These are phyloP conservation scores for Blastocystis sp. DNA, from an alignment of 352 stramenopile species.

Conservation along the genomic window DNA sequence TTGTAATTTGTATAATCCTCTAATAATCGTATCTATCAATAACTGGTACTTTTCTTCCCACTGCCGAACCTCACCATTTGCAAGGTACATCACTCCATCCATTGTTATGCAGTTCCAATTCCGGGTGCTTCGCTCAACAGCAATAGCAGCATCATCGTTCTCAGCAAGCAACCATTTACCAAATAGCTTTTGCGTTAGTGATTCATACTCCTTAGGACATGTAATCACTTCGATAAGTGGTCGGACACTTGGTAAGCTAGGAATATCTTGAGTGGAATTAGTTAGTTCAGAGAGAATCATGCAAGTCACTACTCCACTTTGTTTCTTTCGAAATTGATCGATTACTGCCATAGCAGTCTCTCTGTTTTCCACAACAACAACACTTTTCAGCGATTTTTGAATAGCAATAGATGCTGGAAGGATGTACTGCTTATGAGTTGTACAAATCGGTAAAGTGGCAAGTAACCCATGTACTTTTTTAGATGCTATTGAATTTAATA, in stretches of 20 bases:
- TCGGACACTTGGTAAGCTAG: not conserved
- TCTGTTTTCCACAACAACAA: not conserved
- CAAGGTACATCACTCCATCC: conserved; percentile 9
- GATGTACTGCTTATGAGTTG: not conserved
- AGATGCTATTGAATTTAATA: not conserved
- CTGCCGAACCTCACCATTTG: conserved; percentile 19
- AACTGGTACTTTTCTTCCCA: not conserved
- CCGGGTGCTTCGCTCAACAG: not conserved
- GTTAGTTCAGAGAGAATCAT: conserved; percentile 19
- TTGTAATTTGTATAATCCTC: not conserved
- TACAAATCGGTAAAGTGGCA: not conserved
- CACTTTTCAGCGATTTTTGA: not conserved
- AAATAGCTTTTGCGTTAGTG: not conserved
- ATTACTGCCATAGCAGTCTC: not conserved
- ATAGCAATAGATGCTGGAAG: not conserved
- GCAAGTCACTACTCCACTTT: not conserved
- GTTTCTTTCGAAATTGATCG: not conserved
- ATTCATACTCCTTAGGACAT: not conserved
- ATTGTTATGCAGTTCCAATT: conserved; percentile 20
- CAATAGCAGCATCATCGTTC: not conserved
- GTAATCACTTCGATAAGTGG: not conserved
- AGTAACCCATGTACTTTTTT: too few species aligned
- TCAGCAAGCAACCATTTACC: conserved; percentile 18
- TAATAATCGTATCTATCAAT: not conserved
- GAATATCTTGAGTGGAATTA: not conserved